These are phyloP conservation scores for Leishmania gerbilli DNA, from an alignment of 208 protist species.

Conservation along the genomic window DNA sequence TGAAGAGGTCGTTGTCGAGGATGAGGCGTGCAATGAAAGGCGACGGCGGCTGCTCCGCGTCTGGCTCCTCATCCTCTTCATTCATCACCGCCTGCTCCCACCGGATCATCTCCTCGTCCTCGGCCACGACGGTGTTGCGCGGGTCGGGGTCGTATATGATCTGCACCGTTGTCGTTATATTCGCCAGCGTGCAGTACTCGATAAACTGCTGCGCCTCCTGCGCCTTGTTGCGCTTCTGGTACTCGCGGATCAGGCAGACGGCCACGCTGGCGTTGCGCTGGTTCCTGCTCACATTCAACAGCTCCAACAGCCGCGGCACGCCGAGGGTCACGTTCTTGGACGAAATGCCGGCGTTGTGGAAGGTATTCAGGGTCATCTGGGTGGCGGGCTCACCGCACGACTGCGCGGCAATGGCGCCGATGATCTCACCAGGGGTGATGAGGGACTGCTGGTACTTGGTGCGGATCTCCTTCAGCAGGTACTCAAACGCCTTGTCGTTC, in stretches of 20 bases:
- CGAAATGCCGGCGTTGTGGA: constrained; percentile 99
- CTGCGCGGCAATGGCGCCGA: constrained; percentile 99
- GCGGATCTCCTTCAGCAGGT: constrained; percentile 96
- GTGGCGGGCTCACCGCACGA: constrained; percentile 99
- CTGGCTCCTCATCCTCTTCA: constrained; percentile 53
- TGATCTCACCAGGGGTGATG: constrained; percentile 97
- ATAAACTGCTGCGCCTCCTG: constrained; percentile 92
- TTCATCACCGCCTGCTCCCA: constrained; percentile 70
- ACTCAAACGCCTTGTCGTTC: constrained; percentile 95
- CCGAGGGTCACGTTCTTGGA: constrained; percentile 99
- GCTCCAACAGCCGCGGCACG: constrained; percentile 99
- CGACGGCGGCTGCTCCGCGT: constrained; percentile 40
- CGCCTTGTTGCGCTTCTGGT: constrained; percentile 63
- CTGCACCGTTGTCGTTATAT: constrained; percentile 91
- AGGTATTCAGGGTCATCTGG: constrained; percentile 99
- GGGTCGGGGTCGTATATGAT: constrained; percentile 98
- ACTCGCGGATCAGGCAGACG: constrained; percentile 88
- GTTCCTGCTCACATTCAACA: constrained; percentile 98
- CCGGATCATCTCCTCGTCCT: constrained; percentile 90
- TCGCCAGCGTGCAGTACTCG: constrained; percentile 95
- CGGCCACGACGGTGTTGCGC: constrained; percentile 91
- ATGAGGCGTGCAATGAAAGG: constrained; percentile 97
- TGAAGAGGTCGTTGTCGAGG: constrained; percentile 91
- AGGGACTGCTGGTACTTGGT: constrained; percentile 93
- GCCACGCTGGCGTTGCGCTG: constrained; percentile 96